Evolutionary conservation across 2,329 filamentous ascomycete genomes (phyloP).

Genomic region (Fusarium dimerum): DNA sequence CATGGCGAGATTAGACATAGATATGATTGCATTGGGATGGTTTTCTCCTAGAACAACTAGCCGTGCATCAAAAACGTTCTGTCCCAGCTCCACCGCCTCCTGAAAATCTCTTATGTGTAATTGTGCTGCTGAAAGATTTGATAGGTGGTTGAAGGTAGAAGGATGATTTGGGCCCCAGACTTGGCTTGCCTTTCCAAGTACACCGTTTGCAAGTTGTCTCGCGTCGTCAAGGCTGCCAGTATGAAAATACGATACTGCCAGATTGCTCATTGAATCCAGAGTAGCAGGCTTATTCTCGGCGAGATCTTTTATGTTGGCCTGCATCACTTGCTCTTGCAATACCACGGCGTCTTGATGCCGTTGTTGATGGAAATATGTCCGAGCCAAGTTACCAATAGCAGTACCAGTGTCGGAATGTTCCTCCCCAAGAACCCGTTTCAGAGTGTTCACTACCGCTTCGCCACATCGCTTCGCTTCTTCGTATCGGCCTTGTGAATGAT

Average conservation of each 20-base stretch:
- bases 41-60: background rate
- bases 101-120: background rate
- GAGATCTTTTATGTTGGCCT: background rate
- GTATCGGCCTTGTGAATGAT: background rate
- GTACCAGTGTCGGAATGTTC: background rate
- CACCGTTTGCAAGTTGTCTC: background rate
- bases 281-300: background rate
- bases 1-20: background rate
- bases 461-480: background rate
- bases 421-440: background rate
- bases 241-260: background rate
- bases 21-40: background rate
- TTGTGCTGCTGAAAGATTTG: background rate
- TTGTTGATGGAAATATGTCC: background rate
- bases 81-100: background rate
- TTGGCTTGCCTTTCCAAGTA: background rate
- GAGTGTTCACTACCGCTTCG: background rate
- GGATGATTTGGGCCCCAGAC: background rate
- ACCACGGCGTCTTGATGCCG: background rate
- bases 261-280: background rate
- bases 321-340: background rate
- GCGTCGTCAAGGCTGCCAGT: background rate
- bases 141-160: background rate
- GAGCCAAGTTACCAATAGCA: background rate
- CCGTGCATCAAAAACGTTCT: background rate